These are phyloP conservation scores for Torulaspora pretoriensis DNA, from an alignment of 1,139 yeast species.

Conservation along the genomic window DNA sequence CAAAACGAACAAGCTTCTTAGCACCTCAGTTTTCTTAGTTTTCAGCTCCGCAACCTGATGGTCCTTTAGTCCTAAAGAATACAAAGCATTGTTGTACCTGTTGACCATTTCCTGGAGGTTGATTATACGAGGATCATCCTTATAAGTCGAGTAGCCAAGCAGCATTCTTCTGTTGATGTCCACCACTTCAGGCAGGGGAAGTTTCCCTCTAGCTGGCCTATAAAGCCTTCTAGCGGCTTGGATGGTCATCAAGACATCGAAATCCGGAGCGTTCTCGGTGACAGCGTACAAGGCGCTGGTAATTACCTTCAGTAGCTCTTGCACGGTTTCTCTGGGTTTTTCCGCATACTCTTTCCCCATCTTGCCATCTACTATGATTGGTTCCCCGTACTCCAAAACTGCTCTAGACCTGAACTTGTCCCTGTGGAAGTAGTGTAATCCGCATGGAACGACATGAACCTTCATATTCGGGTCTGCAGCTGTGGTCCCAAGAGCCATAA, in stretches of 20 bases:
- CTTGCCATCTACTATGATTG: constrained; percentile 52
- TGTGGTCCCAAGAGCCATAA: constrained; percentile 75
- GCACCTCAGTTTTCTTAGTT: constrained; percentile 35
- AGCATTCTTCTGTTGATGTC: constrained; percentile 69
- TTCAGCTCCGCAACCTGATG: constrained; percentile 60
- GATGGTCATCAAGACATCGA: constrained; percentile 66
- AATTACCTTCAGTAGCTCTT: constrained; percentile 50
- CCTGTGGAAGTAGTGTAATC: constrained; percentile 73
- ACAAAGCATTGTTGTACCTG: constrained; percentile 51
- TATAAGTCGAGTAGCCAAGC: constrained; percentile 58
- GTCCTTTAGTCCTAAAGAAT: constrained; percentile 59
- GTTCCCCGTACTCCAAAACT: constrained; percentile 69
- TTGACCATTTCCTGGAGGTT: constrained; percentile 50
- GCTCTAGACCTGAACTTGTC: constrained; percentile 74
- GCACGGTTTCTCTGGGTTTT: constrained; percentile 56
- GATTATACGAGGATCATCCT: constrained; percentile 54
- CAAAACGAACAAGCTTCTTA: constrained; percentile 37
- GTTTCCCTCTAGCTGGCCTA: constrained; percentile 42
- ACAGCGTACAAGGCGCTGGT: constrained; percentile 60
- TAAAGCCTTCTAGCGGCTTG: constrained; percentile 75
- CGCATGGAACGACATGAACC: constrained; percentile 67
- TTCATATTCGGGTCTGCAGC: constrained; percentile 53
- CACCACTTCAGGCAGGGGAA: constrained; percentile 62
- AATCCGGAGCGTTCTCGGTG: constrained; percentile 72
- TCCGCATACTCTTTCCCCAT: constrained; percentile 50